Percentiles rank a stretch among this genome's conserved stretches.
Conservation (phyloP, 106 monocot species). For the Acorus gramineus region DNA sequence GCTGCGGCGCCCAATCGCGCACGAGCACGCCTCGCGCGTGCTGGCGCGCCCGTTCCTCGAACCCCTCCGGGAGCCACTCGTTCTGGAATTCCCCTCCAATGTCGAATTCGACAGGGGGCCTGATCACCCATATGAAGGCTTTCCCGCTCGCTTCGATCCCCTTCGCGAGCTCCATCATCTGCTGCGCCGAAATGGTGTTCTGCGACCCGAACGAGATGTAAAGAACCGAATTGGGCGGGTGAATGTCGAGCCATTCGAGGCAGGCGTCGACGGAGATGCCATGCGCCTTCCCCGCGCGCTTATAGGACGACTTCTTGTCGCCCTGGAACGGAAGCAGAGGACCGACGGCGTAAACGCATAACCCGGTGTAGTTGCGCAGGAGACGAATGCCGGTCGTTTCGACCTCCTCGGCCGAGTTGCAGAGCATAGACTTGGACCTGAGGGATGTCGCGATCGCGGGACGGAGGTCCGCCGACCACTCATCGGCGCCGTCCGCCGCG, state of each 20-base stretch:
- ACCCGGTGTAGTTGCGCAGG: background rate
- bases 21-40: background rate
- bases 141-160: conserved; percentile 17
- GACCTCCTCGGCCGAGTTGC: conserved; percentile 35
- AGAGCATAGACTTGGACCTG: conserved; percentile 13
- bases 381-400: conserved; percentile 17
- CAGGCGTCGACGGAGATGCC: background rate
- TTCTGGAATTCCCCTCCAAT: conserved; percentile 10
- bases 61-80: conserved; percentile 33
- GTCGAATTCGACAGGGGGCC: conserved; percentile 23
- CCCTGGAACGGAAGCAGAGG: background rate
- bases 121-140: conserved; percentile 17
- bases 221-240: conserved; percentile 9
- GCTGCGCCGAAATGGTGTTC: conserved; percentile 7
- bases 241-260: conserved; percentile 14
- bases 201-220: conserved; percentile 30
- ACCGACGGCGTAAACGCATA: conserved; percentile 8
- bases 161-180: conserved; percentile 22
- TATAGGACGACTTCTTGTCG: background rate
- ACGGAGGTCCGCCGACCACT: conserved; percentile 4
- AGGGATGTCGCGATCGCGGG: conserved; percentile 1
- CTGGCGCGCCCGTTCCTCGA: background rate
- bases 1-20: conserved; percentile 26
- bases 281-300: background rate
- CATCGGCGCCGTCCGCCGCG: conserved; percentile 6